These are phyloP conservation scores for Nidula niveotomentosa DNA, from an alignment of 1,284 basidiomycete species.

Conservation along the genomic window DNA sequence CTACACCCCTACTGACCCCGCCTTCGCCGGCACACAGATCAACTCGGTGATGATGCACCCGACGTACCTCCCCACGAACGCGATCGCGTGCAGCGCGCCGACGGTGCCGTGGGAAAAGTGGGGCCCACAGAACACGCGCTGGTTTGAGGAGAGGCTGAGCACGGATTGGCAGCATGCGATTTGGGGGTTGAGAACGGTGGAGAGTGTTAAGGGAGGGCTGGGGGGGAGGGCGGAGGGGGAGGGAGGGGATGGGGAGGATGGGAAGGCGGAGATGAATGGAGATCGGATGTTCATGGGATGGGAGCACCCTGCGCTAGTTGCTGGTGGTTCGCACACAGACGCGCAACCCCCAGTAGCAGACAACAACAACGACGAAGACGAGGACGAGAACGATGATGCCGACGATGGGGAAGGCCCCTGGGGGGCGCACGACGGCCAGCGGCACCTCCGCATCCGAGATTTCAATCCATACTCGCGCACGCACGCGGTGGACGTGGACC, in stretches of 20 bases:
- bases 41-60: not conserved
- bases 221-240: not conserved
- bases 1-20: not conserved
- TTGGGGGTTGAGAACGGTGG: conserved; percentile 45
- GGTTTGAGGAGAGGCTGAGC: conserved; percentile 45
- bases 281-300: conserved; percentile 4
- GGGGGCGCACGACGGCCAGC: conserved; percentile 11
- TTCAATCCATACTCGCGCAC: conserved; percentile 45
- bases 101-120: conserved; percentile 44
- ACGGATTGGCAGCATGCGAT: conserved; percentile 55
- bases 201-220: conserved; percentile 17
- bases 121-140: conserved; percentile 49
- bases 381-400: too few relatives aligned
- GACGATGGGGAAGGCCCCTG: too few relatives aligned
- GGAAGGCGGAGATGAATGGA: conserved; percentile 12
- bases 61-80: too few relatives aligned
- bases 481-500: conserved; percentile 8
- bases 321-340: not conserved
- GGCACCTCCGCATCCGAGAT: conserved; percentile 42
- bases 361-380: too few relatives aligned
- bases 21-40: not conserved
- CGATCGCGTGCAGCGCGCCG: conserved; percentile 7
- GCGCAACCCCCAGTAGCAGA: too few relatives aligned
- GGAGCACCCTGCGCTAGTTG: not conserved
- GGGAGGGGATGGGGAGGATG: conserved; percentile 9